Evolutionary conservation across 106 monocot species (phyloP).

Genomic region (Dioscorea dumetorum): DNA sequence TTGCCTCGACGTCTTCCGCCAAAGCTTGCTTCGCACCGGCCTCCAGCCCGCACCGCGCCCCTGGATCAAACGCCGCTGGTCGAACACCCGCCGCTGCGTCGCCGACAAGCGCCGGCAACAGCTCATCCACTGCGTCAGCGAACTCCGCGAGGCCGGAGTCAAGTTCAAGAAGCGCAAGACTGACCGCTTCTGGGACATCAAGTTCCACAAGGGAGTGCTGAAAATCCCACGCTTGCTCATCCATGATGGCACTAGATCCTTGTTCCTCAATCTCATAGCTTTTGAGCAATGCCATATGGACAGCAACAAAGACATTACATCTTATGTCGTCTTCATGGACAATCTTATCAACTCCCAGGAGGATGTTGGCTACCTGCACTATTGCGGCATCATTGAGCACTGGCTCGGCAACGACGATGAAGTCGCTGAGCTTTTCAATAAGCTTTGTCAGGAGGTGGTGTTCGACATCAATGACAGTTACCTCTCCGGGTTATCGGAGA

Average conservation of each 20-base stretch:
- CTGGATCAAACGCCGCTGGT: constrained; percentile 39
- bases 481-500: constrained; percentile 30
- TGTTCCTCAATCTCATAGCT: constrained; percentile 82
- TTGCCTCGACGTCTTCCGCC: constrained; percentile 73
- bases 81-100: constrained; percentile 23
- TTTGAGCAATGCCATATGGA: constrained; percentile 83
- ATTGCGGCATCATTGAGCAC: constrained; percentile 47
- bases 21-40: constrained; percentile 41
- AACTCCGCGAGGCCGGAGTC: constrained; percentile 60
- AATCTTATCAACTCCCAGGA: constrained; percentile 62
- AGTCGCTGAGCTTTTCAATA: constrained; percentile 54
- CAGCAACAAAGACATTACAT: constrained; percentile 47
- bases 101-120: constrained; percentile 69
- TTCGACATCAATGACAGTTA: constrained; percentile 48
- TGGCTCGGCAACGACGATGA: constrained; percentile 45
- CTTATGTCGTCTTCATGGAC: constrained; percentile 82
- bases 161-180: constrained; percentile 45
- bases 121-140: constrained; percentile 66
- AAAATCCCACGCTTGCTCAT: constrained; percentile 55
- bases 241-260: constrained; percentile 63
- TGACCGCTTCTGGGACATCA: constrained; percentile 69
- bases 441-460: constrained; percentile 50
- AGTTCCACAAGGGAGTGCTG: constrained; percentile 50
- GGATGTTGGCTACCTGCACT: constrained; percentile 50
- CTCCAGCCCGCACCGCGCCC: constrained; percentile 22